A percentile compares a stretch with the other conserved stretches of the same genome.
Conservation (phyloP, 306 rosid genomes). For the Ormosia semicastrata region DNA sequence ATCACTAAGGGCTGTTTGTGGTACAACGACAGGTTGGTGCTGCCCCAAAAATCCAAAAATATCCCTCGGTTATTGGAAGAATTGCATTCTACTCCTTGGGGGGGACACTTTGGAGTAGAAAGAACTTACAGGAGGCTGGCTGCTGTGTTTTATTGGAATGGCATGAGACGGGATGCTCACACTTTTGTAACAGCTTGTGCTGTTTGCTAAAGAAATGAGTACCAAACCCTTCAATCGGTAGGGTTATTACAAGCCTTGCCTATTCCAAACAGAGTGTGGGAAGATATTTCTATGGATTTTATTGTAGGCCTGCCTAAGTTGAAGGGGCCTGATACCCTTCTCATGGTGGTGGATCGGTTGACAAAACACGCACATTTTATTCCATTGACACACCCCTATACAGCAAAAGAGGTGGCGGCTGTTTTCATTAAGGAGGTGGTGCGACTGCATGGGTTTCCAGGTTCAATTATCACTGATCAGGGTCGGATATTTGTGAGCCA, state of each 20-base stretch:
- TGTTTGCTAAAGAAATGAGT: background rate
- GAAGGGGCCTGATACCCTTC: background rate
- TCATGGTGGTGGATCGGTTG: background rate
- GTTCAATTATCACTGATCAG: too few species aligned
- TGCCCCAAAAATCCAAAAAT: too few species aligned
- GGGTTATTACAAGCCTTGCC: background rate
- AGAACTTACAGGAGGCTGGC: background rate
- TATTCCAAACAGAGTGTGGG: background rate
- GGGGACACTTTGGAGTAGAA: background rate
- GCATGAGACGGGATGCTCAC: background rate
- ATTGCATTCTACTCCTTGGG: background rate
- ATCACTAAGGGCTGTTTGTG: too few species aligned
- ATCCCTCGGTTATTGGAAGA: background rate
- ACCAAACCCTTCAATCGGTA: too few species aligned
- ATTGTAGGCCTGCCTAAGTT: background rate
- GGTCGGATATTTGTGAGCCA: too few species aligned
- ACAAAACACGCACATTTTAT: too few species aligned
- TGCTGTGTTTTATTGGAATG: background rate
- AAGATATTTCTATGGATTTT: background rate
- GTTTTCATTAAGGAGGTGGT: too few species aligned
- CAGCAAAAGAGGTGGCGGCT: too few species aligned
- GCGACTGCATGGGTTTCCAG: too few species aligned
- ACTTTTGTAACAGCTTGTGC: background rate
- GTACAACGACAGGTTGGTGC: too few species aligned
- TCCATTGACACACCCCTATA: too few species aligned